phyloP scores from a whole-genome alignment of 768 basidiomycete genomes.

The Hericium erinaceus region DNA sequence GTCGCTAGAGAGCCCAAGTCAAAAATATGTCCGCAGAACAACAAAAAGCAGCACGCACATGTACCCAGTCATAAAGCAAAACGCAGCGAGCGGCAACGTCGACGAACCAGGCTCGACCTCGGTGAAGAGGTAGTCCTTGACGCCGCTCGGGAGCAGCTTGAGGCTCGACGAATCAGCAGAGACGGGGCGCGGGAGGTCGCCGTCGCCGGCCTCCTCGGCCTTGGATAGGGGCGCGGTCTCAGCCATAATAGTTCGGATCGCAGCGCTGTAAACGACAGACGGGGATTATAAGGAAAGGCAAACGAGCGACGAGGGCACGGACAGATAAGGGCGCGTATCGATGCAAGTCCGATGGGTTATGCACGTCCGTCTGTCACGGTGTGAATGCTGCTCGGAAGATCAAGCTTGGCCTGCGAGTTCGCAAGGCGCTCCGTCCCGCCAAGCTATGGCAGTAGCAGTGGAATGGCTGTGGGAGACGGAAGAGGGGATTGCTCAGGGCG shows the following conservation, averaged over 20 bases:
- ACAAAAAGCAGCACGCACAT: constrained; percentile 36
- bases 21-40: neutral
- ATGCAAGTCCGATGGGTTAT: too few species aligned
- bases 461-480: too few species aligned
- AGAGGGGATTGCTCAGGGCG: too few species aligned
- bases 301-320: too few species aligned
- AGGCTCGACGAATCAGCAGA: neutral
- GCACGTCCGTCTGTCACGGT: too few species aligned
- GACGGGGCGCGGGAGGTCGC: constrained; percentile 3
- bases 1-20: constrained; percentile 34
- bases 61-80: constrained; percentile 75
- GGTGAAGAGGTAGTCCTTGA: constrained; percentile 21
- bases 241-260: neutral
- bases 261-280: too few species aligned
- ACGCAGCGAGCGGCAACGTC: constrained; percentile 47
- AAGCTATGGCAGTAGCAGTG: too few species aligned
- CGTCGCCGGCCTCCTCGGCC: constrained; percentile 1
- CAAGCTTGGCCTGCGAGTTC: too few species aligned
- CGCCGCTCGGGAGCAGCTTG: constrained; percentile 11
- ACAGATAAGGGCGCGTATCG: too few species aligned
- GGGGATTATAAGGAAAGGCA: too few species aligned
- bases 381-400: too few species aligned
- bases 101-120: constrained; percentile 46
- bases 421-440: too few species aligned
- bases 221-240: neutral